Conservation (phyloP, 257 asterid genomes). For the Vinca minor region DNA sequence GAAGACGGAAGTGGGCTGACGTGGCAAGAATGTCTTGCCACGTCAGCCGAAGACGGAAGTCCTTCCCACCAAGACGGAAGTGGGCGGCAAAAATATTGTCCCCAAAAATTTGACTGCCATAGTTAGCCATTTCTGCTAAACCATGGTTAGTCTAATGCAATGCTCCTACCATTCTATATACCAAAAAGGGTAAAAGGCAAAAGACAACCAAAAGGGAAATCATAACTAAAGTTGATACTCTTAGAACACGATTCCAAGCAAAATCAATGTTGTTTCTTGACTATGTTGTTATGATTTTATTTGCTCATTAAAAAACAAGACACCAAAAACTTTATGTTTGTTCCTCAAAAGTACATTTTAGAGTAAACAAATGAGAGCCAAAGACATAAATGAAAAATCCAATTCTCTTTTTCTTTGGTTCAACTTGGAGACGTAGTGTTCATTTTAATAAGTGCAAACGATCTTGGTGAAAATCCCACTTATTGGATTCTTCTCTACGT, state of each 20-base stretch:
- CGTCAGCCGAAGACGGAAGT: too few relatives aligned
- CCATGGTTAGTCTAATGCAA: too few relatives aligned
- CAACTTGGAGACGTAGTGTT: background rate
- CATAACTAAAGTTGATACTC: background rate
- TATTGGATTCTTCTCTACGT: slow-evolving; percentile 9
- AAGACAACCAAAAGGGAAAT: background rate
- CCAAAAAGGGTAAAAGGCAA: background rate
- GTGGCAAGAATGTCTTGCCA: too few relatives aligned
- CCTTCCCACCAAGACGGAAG: too few relatives aligned
- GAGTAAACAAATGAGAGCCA: background rate
- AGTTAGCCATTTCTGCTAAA: too few relatives aligned
- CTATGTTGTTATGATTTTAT: background rate
- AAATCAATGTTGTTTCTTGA: background rate
- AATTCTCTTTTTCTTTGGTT: background rate
- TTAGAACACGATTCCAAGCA: slow-evolving; percentile 3
- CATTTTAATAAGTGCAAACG: background rate
- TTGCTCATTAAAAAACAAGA: background rate
- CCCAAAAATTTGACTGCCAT: too few relatives aligned
- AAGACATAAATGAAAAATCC: slow-evolving; percentile 5
- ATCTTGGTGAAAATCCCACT: slow-evolving; percentile 13
- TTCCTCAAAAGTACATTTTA: slow-evolving; percentile 3
- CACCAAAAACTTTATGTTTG: background rate
- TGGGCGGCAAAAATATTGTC: too few relatives aligned
- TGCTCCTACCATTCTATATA: too few relatives aligned
- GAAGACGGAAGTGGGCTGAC: too few relatives aligned